Evolutionary conservation across 1,284 basidiomycete species (phyloP).

Genomic region (Cryptococcus floricola): DNA sequence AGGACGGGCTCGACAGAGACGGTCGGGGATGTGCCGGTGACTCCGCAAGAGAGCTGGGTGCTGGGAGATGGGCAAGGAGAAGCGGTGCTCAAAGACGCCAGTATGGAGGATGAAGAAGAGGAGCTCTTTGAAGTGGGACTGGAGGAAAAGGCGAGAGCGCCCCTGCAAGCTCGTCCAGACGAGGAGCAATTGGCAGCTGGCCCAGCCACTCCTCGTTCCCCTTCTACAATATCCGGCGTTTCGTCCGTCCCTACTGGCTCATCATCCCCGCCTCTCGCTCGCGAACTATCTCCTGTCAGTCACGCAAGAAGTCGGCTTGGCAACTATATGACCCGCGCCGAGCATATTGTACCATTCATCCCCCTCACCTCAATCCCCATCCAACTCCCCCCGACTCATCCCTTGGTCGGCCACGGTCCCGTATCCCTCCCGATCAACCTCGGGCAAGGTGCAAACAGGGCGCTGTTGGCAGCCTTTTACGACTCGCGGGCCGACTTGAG

Average conservation of each 20-base stretch:
- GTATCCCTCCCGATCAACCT: not conserved
- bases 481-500: conserved; percentile 5
- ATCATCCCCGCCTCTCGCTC: not conserved
- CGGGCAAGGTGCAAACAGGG: conserved; percentile 1
- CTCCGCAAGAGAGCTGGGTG: conserved; percentile 10
- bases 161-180: not conserved
- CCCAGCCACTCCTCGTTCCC: not conserved
- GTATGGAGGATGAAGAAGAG: not conserved
- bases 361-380: conserved; percentile 1
- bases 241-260: not conserved
- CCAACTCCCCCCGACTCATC: not conserved
- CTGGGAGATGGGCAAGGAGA: not conserved
- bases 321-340: not conserved
- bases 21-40: conserved; percentile 9
- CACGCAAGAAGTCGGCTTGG: not conserved
- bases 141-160: not conserved
- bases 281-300: not conserved
- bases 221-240: not conserved
- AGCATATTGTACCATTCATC: conserved; percentile 1
- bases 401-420: not conserved
- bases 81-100: not conserved
- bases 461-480: conserved; percentile 4
- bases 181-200: not conserved
- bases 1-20: not conserved
- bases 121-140: not conserved